Base-by-base conservation (phyloP, 2,329 filamentous ascomycete genomes). In the Macroventuria anomochaeta region DNA sequence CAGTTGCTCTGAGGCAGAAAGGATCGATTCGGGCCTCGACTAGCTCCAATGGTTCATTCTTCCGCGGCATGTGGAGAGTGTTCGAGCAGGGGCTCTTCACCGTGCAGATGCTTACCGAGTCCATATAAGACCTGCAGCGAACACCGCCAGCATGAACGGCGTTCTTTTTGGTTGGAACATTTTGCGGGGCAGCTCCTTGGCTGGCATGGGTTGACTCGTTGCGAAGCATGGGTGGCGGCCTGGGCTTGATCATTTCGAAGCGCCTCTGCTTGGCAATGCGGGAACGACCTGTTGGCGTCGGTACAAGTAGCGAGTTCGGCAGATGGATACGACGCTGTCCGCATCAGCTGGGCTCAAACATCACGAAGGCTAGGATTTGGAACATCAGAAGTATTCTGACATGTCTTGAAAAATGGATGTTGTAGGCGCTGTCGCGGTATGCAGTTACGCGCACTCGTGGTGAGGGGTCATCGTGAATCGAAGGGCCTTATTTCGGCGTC, bases 101-200 rank as follows among this genome's bases (percentile, higher is more conserved):
- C 44, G 43, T 48, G 55, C 52, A 54, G 39, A 54, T 46, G 44
- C 62, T 62, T 66, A 63, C 55, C 67, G 67, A 67, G 40, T 59
- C 68, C 66, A 71, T 53, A 64, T 51, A 58, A 41, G 32, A 49
- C 48, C 46, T 44, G 44, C 44, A 54, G 31, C 44, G 33, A 41
- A 50, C 37, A 53, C 52, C 55, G 44, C 61, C 59, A 55, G 54
- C 26, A 31, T 31, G n/a, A 37, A 64, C 60, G 57, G 61, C 57
- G 39, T 28, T 57, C 34, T 52, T 53, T 54, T 51, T 62, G 63
- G 55, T 55, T 58, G 57, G 53, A n/a, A 26, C 17, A 23, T 41
- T 21, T 58, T 69, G 70, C 65, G 67, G 70, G 69, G 69, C 59
- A 49, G 43, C 28, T 42, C 28, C 69, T 73, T 73, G 70, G 70